phyloP scores from a whole-genome alignment of 1,284 basidiomycete genomes.

The Apiotrichum akiyoshidainum region DNA sequence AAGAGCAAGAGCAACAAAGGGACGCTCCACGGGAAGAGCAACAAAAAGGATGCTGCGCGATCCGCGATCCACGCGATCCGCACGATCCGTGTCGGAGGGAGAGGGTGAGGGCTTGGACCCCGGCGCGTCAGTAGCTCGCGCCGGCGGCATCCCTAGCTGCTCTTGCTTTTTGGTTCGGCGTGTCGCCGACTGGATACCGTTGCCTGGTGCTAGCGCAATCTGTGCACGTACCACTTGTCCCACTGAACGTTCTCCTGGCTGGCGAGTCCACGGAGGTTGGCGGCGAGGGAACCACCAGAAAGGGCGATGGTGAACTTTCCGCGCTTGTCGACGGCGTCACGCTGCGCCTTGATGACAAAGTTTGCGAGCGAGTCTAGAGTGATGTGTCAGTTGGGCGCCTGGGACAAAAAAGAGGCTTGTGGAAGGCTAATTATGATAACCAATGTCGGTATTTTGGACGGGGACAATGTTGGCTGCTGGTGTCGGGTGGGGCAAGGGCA shows the following conservation, averaged over 20 bases:
- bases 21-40: too few species aligned
- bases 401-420: not conserved
- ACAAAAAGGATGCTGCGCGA: too few species aligned
- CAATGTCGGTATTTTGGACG: not conserved
- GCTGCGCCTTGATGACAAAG: slow-evolving; percentile 88
- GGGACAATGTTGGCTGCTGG: not conserved
- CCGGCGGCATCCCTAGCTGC: too few species aligned
- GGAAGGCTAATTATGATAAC: not conserved
- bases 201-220: not conserved
- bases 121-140: too few species aligned
- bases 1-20: not conserved
- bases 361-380: slow-evolving; percentile 64
- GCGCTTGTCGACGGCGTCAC: slow-evolving; percentile 85
- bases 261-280: slow-evolving; percentile 75
- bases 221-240: slow-evolving; percentile 54
- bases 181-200: too few species aligned
- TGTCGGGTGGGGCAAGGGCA: not conserved
- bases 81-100: too few species aligned
- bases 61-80: too few species aligned
- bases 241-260: slow-evolving; percentile 75
- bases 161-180: too few species aligned
- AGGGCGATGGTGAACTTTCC: slow-evolving; percentile 90
- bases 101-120: too few species aligned
- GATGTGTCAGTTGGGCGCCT: too few species aligned
- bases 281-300: slow-evolving; percentile 89